Base-by-base conservation (phyloP, 2,329 filamentous ascomycete species). In the Zymoseptoria brevis region DNA sequence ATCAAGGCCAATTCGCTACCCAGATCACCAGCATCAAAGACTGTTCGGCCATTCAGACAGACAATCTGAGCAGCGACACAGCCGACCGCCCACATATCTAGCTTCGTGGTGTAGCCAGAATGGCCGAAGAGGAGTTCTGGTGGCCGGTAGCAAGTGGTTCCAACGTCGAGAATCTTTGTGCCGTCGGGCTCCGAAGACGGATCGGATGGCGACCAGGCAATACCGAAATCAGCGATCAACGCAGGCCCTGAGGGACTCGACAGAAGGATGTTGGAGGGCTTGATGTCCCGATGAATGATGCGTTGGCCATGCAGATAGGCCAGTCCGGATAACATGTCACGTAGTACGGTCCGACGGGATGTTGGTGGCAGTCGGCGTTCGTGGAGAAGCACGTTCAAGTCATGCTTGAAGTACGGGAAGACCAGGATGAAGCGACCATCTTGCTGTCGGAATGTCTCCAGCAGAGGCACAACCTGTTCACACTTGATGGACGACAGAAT, bases 1-100 rank as follows among this genome's bases (percentile, higher is more conserved):
- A 99, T 93, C 55, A 99, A 79, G 0, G 90, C 89, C 48, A 99
- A 79, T 74, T 99, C 94, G 70, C 89, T 97, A 0, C 95, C 94
- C 55, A 97, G 81, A 67, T 96, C 90, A 1, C 90, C 88, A 3
- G 90, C 89, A 71, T 94, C 87, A 67, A 99, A 97, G 0, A 97
- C 78, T 0, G 87, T 81, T 61, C 76, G 51, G 76, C 84, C 66
- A 71, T 80, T 64, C 64, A 79, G 62, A 73, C 80, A 69, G 76
- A 85, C 70, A 73, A 89, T 76, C 74, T 97, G 92, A 4, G 90
- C 89, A 9, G 95, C 83, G 68, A 96, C 87, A 62, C 87, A 87
- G 0, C 95, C 94, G 0, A 88, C 82, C 3, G 86, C 88, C 94
- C 95, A 99, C 75, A 97, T 85, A 73, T 99, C 94, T 2, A 97